Base-by-base conservation (phyloP, 305 asterid genomes). In the Ajuga reptans region DNA sequence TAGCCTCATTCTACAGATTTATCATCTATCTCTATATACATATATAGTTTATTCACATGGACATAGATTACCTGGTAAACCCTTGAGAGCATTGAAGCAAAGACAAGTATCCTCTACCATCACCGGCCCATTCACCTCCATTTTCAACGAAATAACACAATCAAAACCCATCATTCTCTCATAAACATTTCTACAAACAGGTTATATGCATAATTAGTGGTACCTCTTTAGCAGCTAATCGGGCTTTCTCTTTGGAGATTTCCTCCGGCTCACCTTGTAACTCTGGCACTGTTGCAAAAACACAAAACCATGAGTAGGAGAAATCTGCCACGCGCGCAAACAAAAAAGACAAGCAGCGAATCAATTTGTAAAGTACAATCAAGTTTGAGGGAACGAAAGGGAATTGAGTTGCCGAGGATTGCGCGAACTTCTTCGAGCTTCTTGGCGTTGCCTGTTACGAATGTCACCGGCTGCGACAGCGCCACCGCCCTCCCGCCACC, bases 21-120 rank as follows among this genome's bases (percentile, higher is more conserved):
- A 29, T 33, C 69, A 52, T 9, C 7, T 12, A 2, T 8, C 29
- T 50, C 12, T 2, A 9, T 9, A 39, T 9, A 39, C 45, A 39
- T n/a, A 54, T 21, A 21, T 37, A 18, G 46, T 3, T 39, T 36
- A 36, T 9, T 31, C 58, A 36, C 58, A 39, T 3, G 5, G 31
- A 59, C 14, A 56, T 16, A 9, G 33, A 77, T 74, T 85, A 90
- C 97, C 97, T 55, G 99, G 99, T 18, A 93, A 85, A 73, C 92
- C 99, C 85, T 89, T 81, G 52, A 93, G 92, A 59, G 96, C 93
- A 71, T 89, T 91, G 89, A 90, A 93, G 75, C 97, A 91, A 41
- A 93, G 97, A 78, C 97, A 90, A 62, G 97, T 93, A 77, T 93
- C 99, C 79, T 93, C 99, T 86, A 93, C 97, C 80, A 93, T 84